Evolutionary conservation across 805 yeast species (phyloP).

Genomic region (Pichia exigua): DNA sequence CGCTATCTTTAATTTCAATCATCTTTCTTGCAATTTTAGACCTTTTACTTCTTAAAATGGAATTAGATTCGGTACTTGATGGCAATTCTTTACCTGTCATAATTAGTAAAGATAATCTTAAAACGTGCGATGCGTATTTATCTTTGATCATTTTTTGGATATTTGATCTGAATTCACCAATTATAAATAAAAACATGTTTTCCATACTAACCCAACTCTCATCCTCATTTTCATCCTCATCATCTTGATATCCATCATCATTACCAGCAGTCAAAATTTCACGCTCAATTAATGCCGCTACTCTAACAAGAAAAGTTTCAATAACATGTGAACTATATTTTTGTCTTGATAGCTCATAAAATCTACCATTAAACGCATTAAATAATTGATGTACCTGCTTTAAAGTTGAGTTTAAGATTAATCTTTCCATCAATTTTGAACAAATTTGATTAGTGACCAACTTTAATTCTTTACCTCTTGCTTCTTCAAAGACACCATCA

Average conservation of each 20-base stretch:
- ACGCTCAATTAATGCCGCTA: constrained; percentile 67
- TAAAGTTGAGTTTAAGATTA: constrained; percentile 59
- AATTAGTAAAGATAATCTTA: constrained; percentile 64
- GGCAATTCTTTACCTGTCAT: constrained; percentile 75
- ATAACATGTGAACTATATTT: constrained; percentile 91
- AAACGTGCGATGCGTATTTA: constrained; percentile 82
- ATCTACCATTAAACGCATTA: constrained; percentile 63
- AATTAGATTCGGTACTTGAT: constrained; percentile 57
- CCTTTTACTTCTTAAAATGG: constrained; percentile 72
- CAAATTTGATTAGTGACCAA: constrained; percentile 91
- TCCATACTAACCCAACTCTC: constrained; percentile 51
- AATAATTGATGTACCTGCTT: constrained; percentile 59
- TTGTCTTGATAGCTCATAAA: constrained; percentile 70
- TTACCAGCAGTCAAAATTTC: constrained; percentile 47
- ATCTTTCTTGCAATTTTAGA: constrained; percentile 86
- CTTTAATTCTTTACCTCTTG: constrained; percentile 83
- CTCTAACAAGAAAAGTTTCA: constrained; percentile 72
- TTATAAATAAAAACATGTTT: constrained; percentile 51
- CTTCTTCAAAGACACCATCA: constrained; percentile 73
- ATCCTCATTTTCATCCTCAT: constrained; percentile 27
- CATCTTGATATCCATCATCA: constrained; percentile 28
- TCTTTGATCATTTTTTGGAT: constrained; percentile 55
- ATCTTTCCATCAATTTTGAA: constrained; percentile 84
- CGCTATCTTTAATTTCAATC: constrained; percentile 79
- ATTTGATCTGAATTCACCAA: constrained; percentile 58